A percentile compares a stretch with the other conserved stretches of the same genome.
Conservation (phyloP, 2,329 filamentous ascomycete species). For the Cercospora zeina region DNA sequence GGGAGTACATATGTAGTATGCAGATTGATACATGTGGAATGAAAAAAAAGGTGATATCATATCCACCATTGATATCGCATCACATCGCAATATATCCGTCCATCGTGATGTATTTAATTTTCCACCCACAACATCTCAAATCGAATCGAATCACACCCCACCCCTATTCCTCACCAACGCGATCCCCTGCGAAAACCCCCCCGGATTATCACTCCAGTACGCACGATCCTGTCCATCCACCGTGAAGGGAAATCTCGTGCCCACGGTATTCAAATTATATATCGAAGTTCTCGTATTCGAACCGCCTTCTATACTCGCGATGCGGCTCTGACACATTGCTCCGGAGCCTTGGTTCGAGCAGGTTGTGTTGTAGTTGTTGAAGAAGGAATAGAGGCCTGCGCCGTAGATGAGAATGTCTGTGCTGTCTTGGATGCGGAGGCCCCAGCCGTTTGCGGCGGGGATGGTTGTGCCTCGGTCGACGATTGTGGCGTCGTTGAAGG, state of each 20-base stretch:
- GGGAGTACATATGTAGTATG: too few species aligned
- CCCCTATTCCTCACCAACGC: slow-evolving; percentile 32
- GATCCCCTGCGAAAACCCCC: slow-evolving; percentile 49
- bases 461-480: slow-evolving; percentile 35
- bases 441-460: slow-evolving; percentile 60
- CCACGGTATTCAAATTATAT: slow-evolving; percentile 45
- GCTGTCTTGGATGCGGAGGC: slow-evolving; percentile 60
- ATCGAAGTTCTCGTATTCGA: slow-evolving; percentile 43
- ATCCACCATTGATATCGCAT: too few species aligned
- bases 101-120: too few species aligned
- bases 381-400: slow-evolving; percentile 68
- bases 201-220: slow-evolving; percentile 50
- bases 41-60: too few species aligned
- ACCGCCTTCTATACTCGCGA: slow-evolving; percentile 51
- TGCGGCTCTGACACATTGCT: slow-evolving; percentile 52
- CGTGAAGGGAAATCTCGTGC: slow-evolving; percentile 49
- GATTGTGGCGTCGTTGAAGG: slow-evolving; percentile 59
- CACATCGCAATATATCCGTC: too few species aligned
- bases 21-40: too few species aligned
- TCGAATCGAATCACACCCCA: background rate
- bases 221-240: slow-evolving; percentile 49
- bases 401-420: slow-evolving; percentile 61
- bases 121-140: too few species aligned
- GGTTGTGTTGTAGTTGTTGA: slow-evolving; percentile 58
- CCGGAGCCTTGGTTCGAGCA: slow-evolving; percentile 45